Evolutionary conservation across 441 rosid species (phyloP).

Genomic region (Pelargonium cotyledonis): DNA sequence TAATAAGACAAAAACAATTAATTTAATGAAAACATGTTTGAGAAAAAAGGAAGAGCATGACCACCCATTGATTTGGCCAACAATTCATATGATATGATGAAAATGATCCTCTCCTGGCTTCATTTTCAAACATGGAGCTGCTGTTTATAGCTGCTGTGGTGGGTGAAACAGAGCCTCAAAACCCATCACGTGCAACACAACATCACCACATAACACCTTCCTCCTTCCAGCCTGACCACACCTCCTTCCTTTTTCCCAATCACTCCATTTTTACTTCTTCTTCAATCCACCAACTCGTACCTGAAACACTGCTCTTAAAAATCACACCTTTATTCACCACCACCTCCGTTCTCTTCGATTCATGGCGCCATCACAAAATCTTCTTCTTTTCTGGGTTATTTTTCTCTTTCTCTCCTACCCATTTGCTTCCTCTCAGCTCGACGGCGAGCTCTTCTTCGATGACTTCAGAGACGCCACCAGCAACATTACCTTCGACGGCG

Average conservation of each 20-base stretch:
- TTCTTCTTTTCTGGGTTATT: constrained; percentile 24
- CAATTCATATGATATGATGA: too few relatives aligned
- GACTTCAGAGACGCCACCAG: constrained; percentile 38
- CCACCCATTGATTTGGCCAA: too few relatives aligned
- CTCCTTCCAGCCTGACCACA: too few relatives aligned
- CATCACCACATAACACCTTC: too few relatives aligned
- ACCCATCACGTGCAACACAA: too few relatives aligned
- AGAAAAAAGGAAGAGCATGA: too few relatives aligned
- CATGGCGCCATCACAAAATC: constrained; percentile 27
- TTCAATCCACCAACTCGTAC: neutral
- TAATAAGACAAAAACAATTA: too few relatives aligned
- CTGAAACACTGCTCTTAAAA: neutral
- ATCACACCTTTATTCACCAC: neutral
- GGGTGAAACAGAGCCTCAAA: too few relatives aligned
- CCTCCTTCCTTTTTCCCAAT: neutral
- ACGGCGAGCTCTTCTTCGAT: constrained; percentile 37
- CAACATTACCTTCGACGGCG: constrained; percentile 48
- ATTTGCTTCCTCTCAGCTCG: constrained; percentile 31
- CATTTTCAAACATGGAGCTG: too few relatives aligned
- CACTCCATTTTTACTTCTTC: neutral
- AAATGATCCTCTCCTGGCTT: too few relatives aligned
- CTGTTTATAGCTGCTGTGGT: too few relatives aligned
- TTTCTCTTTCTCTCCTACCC: constrained; percentile 28
- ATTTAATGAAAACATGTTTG: too few relatives aligned
- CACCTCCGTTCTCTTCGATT: constrained; percentile 9